A percentile compares a stretch with the other conserved stretches of the same genome.
phyloP scores from a whole-genome alignment of 257 asterid genomes.

The Lithospermum erythrorhizon region DNA sequence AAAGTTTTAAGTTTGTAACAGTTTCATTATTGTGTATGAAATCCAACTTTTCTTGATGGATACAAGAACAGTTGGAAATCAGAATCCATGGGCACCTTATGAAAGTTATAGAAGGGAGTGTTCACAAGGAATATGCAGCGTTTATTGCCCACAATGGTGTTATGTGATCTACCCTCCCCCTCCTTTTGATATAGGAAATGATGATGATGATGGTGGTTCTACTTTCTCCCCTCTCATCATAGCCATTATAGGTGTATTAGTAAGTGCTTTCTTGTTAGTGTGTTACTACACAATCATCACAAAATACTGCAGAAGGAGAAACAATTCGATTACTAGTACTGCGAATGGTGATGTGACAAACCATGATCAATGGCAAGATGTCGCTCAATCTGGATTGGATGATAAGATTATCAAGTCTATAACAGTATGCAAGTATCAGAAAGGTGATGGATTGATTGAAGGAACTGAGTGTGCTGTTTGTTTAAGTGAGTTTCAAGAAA shows the following conservation, averaged over 20 bases:
- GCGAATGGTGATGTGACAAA: constrained; percentile 18
- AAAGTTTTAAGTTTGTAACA: background rate
- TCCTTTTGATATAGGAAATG: constrained; percentile 32
- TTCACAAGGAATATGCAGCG: constrained; percentile 65
- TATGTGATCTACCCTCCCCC: constrained; percentile 58
- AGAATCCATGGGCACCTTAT: constrained; percentile 47
- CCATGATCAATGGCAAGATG: constrained; percentile 33
- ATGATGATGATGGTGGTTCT: constrained; percentile 27
- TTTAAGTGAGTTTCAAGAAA: background rate
- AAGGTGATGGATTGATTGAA: constrained; percentile 42
- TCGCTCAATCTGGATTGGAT: constrained; percentile 42
- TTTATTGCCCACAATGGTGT: constrained; percentile 79
- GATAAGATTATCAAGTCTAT: constrained; percentile 44
- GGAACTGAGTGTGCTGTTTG: constrained; percentile 75
- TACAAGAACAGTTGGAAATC: constrained; percentile 28
- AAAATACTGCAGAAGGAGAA: constrained; percentile 44
- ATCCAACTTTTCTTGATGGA: constrained; percentile 1
- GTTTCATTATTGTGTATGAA: background rate
- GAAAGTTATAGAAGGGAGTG: constrained; percentile 39
- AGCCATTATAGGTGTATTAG: constrained; percentile 54
- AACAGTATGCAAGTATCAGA: constrained; percentile 38
- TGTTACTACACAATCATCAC: constrained; percentile 59
- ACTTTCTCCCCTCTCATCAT: constrained; percentile 53
- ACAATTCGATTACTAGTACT: background rate
- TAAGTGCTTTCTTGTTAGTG: constrained; percentile 51